Base-by-base conservation (phyloP, 192 early-diverging fungal species). In the Gonapodya prolifera region DNA sequence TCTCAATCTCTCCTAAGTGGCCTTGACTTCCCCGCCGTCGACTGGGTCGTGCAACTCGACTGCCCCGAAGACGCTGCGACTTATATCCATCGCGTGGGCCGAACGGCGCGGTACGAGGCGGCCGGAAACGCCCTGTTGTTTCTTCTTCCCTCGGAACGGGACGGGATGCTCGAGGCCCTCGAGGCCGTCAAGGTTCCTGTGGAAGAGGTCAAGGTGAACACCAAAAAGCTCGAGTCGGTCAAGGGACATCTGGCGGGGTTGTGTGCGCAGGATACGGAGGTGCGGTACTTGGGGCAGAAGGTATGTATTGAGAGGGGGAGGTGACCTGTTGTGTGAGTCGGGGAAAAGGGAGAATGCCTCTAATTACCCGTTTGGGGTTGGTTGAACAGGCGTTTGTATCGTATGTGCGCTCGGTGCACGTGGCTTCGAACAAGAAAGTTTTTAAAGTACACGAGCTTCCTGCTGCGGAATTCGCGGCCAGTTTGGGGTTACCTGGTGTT, bases 21-120 rank as follows among this genome's bases (percentile, higher is more conserved):
- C 31, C 85, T 99, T 35, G 98, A 99, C 83, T 97, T 99, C 80
- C 96, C 98, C 0, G 92, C 95, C 16, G 96, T 99, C 1, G 94
- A 99, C 82, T 99, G 98, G 98, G 98, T 99, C 34, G 88, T 99
- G 45, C 98, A 99, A 78, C 79, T 97, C 70, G 98, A 99, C 81
- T 96, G 95, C 75, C 98, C 98, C 36, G 98, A 98, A 81, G 93
- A 97, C 85, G 91, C 92, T 35, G 93, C 89, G 70, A 99, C 96
- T 0, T 98, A 99, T 84, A 94, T 99, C 82, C 98, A 99, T 80
- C 93, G 98, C 70, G 98, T 98, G 1, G 98, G 98, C 0, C 91
- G 98, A 70, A 99, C 98, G 23, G 98, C 98, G 2, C 92, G 98
- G 76, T 94, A 94, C 87, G 93, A 95, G 69, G 87, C 95, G 1